phyloP scores from a whole-genome alignment of 2,329 filamentous ascomycete genomes.

The Aspergillus piperis region DNA sequence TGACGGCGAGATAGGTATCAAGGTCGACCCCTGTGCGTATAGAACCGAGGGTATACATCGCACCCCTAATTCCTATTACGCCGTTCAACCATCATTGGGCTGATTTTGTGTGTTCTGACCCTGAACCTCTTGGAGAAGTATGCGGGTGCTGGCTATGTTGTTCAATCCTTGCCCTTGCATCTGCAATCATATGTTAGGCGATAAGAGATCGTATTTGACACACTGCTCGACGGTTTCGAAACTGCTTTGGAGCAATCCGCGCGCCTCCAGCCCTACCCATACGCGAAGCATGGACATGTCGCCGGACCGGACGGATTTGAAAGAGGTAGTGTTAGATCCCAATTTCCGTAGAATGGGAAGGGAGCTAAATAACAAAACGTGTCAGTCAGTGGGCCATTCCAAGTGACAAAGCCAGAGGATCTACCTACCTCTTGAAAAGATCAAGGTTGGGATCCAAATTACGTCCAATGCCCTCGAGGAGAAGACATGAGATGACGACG shows the following conservation, averaged over 20 bases:
- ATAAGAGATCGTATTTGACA: constrained; percentile 86
- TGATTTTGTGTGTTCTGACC: background rate
- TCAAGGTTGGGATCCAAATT: constrained; percentile 84
- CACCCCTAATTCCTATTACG: background rate
- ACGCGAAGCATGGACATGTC: constrained; percentile 86
- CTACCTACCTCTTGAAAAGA: constrained; percentile 69
- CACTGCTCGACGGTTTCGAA: constrained; percentile 86
- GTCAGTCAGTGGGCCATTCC: background rate
- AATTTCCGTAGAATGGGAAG: constrained; percentile 88
- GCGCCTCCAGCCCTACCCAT: constrained; percentile 87
- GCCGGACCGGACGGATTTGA: constrained; percentile 67
- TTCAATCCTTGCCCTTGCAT: background rate
- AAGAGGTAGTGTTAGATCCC: constrained; percentile 60
- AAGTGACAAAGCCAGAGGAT: background rate
- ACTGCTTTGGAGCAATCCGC: constrained; percentile 85
- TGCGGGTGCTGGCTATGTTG: background rate
- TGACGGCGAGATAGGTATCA: background rate
- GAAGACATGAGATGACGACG: constrained; percentile 89
- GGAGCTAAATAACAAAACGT: constrained; percentile 58
- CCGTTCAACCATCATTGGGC: background rate
- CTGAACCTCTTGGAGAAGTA: background rate
- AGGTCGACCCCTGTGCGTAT: background rate
- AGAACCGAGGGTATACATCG: background rate
- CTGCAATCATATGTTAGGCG: constrained; percentile 72
- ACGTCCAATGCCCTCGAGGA: constrained; percentile 91